These are phyloP conservation scores for Penicillium lividum DNA, from an alignment of 495 filamentous ascomycete genomes.

Conservation along the genomic window DNA sequence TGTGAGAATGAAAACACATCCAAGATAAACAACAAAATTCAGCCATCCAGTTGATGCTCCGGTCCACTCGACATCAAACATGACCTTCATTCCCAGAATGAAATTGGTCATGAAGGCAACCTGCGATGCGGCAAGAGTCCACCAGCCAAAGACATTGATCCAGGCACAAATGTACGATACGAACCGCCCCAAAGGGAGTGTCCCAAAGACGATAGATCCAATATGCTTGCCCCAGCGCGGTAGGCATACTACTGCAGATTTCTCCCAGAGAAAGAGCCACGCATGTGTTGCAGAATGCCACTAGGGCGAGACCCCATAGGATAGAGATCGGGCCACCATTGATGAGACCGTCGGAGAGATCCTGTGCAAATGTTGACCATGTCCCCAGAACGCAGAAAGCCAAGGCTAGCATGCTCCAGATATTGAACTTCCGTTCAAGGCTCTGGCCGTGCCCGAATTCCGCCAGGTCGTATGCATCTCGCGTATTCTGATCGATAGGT, in stretches of 20 bases:
- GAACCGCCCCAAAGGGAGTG: constrained; percentile 35
- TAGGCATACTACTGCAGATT: constrained; percentile 49
- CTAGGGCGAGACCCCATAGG: constrained; percentile 48
- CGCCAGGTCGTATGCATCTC: constrained; percentile 52
- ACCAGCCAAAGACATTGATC: constrained; percentile 53
- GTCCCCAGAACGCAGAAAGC: constrained; percentile 50
- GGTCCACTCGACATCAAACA: constrained; percentile 41
- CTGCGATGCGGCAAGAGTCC: constrained; percentile 47
- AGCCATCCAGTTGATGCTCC: constrained; percentile 43
- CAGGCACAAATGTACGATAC: constrained; percentile 49
- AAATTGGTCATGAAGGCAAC: constrained; percentile 52
- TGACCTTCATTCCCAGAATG: constrained; percentile 46
- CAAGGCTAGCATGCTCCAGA: constrained; percentile 48
- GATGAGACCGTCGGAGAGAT: constrained; percentile 42
- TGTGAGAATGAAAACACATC: constrained; percentile 37
- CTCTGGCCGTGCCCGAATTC: constrained; percentile 52
- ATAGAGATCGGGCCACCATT: constrained; percentile 48
- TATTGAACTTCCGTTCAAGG: constrained; percentile 47
- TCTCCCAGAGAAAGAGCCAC: constrained; percentile 48
- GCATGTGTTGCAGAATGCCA: constrained; percentile 46
- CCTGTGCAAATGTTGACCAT: constrained; percentile 49
- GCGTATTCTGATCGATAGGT: constrained; percentile 37
- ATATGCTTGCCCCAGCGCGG: constrained; percentile 46
- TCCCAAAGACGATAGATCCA: constrained; percentile 46
- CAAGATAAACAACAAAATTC: constrained; percentile 47